Evolutionary conservation across 2,329 filamentous ascomycete genomes (phyloP), one percentile per base, ranked within the genome.

Genomic region (Dactylellina drechsleri): DNA sequence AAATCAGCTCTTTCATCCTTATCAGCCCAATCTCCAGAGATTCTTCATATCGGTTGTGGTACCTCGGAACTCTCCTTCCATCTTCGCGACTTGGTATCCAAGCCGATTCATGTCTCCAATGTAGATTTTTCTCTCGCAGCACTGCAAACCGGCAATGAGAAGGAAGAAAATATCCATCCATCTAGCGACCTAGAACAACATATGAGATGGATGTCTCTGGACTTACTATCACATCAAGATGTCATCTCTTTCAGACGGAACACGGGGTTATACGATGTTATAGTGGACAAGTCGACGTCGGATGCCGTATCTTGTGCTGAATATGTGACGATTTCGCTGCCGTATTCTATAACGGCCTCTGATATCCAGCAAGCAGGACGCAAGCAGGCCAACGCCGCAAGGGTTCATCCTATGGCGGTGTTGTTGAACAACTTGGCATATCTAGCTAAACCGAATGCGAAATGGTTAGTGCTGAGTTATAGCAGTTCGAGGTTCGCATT

Each of bases 41-140:
- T 73, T 41, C 57, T 73, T 0, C 68, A 73, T 41, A 73, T 73
- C 50, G 68, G 68, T n/a, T 73, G 68, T 26, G 68, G 68, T 31
- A 73, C 68, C 13, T 73, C 68, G 1, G 50, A 43, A 3, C 61
- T 73, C 4, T 73, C 68, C 6, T 73, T 45, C 50, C 56, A 50
- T 26, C 56, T 73, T 13, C 58, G 60, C 40, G n/a, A 18, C 10
- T 13, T 66, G 15, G 50, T 53, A 18, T 6, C 31, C 7, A 40
- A 16, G 2, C 53, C 68, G 1, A 49, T 4, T 6, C 49, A 62
- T 47, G 52, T 73, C 16, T 50, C 28, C 36, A 73, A 73, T 31
- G 20, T 73, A 3, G 68, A 73, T 16, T 73, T 73, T 23, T 73
- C 68, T 1, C 10, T 18, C 4, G 52, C 58, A 1, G 61, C 56